Base-by-base conservation (phyloP, 2,329 filamentous ascomycete species). In the Penicillium decumbens region DNA sequence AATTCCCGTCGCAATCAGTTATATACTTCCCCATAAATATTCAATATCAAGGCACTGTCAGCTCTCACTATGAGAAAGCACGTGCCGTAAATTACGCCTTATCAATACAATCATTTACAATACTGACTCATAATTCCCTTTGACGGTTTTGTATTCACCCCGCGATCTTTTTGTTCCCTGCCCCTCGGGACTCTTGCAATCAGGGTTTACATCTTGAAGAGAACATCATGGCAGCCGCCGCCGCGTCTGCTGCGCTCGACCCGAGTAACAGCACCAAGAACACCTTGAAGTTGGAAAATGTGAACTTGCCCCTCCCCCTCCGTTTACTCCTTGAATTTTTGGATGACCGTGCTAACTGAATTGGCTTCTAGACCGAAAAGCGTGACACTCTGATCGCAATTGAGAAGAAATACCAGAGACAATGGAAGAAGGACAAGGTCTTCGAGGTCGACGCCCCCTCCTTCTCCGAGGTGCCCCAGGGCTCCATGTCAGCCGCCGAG, bases 371-470 rank as follows among this genome's bases (percentile, higher is more conserved):
- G 61, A 66, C 60, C 37, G 59, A 66, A 47, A 65, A 65, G 53
- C 61, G 62, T 61, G 60, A 64, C 44, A 58, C 62, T 47, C 53
- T 69, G 15, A 59, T 69, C 42, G 61, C 64, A 39, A 65, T 65
- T 64, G 92, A 97, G 76, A 95, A 93, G 76, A 90, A 90, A 68
- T 96, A 95, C 74, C 92, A 97, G 75, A 76, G 84, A 66, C 78
- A 85, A 80, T 95, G 89, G 89, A 81, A 85, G 65, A 78, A 88
- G 51, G 77, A 82, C 60, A 80, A 80, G 56, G 76, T 95, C 60
- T 98, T 97, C 80, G 80, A 96, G 72, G 80, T 85, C 62, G 78
- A 97, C 72, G 90, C 93, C 23, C 93, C 93, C 29, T 83, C 87
- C 18, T 82, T 84, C 45, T 74, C 80, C 56, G 90, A 96, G 60